Conservation (phyloP, 257 asterid genomes). For the Jacaranda mimosifolia region DNA sequence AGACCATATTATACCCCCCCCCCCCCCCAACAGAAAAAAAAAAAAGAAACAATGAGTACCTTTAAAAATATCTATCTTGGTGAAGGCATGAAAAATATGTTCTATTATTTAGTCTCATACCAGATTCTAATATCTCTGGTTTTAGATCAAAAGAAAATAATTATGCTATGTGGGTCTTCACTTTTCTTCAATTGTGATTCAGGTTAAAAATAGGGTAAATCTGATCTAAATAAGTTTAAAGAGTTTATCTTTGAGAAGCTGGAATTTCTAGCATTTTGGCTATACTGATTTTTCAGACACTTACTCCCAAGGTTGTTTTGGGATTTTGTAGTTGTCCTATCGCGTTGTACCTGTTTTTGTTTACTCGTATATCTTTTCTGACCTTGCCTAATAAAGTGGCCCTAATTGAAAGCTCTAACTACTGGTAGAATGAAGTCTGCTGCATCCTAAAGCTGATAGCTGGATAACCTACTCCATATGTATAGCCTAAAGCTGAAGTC, state of each 20-base stretch:
- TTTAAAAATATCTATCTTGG: not conserved
- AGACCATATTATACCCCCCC: not conserved
- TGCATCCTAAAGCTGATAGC: not conserved
- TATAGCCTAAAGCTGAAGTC: not conserved
- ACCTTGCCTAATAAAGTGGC: not conserved
- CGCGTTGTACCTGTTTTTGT: not conserved
- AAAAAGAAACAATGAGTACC: not conserved
- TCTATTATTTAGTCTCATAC: constrained; percentile 1
- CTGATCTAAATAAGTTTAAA: not conserved
- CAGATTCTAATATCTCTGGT: too few species aligned
- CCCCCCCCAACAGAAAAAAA: too few species aligned
- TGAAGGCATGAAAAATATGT: not conserved
- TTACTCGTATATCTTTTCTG: not conserved
- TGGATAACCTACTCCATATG: not conserved
- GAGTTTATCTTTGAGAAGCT: constrained; percentile 3
- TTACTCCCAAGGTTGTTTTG: not conserved
- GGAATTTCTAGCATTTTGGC: constrained; percentile 9
- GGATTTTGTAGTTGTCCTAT: not conserved
- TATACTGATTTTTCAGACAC: constrained; percentile 13
- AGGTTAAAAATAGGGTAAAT: not conserved
- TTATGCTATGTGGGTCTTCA: not conserved
- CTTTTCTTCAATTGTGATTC: not conserved
- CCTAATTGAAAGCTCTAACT: not conserved
- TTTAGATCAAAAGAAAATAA: too few species aligned
- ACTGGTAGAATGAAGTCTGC: not conserved